Percentiles rank a stretch among this genome's conserved stretches.
These are phyloP conservation scores for Sporisorium exsertum DNA, from an alignment of 1,284 basidiomycete species.

Conservation along the genomic window DNA sequence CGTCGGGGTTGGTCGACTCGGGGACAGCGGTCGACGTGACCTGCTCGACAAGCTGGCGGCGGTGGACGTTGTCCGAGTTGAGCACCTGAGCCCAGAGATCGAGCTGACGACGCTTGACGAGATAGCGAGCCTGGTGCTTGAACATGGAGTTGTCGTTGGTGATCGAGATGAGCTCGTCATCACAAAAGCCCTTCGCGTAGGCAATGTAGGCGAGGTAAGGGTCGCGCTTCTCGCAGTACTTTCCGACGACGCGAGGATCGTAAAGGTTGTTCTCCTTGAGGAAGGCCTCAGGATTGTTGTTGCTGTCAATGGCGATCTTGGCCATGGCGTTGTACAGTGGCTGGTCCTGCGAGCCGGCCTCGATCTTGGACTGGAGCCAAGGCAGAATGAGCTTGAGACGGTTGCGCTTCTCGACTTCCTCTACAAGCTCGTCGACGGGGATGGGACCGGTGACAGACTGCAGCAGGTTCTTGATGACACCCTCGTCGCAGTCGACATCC, in stretches of 20 bases:
- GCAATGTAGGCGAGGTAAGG: conserved; percentile 99
- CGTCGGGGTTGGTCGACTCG: conserved; percentile 97
- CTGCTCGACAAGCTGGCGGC: conserved; percentile 94
- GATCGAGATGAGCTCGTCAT: conserved; percentile 95
- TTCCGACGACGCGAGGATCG: conserved; percentile 94
- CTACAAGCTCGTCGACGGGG: conserved; percentile 82
- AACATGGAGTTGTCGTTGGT: conserved; percentile 99
- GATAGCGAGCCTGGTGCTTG: conserved; percentile 98
- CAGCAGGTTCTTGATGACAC: conserved; percentile 91
- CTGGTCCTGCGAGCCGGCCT: conserved; percentile 89
- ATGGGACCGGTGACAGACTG: conserved; percentile 96
- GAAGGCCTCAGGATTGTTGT: conserved; percentile 97
- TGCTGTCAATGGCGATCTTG: conserved; percentile 98
- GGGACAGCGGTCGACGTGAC: conserved; percentile 85
- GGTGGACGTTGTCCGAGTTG: conserved; percentile 87
- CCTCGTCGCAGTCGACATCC: conserved; percentile 96
- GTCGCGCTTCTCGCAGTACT: conserved; percentile 99
- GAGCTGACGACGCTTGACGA: conserved; percentile 93
- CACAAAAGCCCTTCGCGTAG: conserved; percentile 99
- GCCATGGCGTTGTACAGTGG: conserved; percentile 96
- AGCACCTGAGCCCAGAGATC: conserved; percentile 98
- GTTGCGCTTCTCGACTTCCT: conserved; percentile 87
- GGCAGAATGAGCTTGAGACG: conserved; percentile 95
- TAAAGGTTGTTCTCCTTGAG: conserved; percentile 98
- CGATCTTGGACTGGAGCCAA: conserved; percentile 93